Evolutionary conservation across 2,329 filamentous ascomycete genomes (phyloP).

Genomic region (Diaporthe citriasiana): DNA sequence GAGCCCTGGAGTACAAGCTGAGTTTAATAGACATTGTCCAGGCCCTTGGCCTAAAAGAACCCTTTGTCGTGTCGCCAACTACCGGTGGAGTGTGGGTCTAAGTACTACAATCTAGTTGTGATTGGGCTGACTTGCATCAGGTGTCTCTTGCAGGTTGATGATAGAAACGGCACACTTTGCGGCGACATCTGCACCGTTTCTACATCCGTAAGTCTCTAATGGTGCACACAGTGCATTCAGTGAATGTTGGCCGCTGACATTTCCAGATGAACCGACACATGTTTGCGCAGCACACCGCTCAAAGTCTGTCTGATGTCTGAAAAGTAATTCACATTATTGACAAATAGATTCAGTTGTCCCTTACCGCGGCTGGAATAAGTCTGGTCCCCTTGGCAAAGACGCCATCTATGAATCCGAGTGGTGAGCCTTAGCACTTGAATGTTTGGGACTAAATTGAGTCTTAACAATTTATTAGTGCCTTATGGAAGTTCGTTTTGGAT

Average conservation of each 20-base stretch:
- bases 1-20: neutral
- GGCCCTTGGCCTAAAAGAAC: neutral
- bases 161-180: neutral
- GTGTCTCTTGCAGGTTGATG: neutral
- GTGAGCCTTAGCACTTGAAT: neutral
- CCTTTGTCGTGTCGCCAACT: neutral
- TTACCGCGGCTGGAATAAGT: neutral
- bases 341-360: neutral
- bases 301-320: neutral
- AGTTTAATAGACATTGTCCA: neutral
- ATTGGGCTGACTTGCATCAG: neutral
- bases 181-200: neutral
- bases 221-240: no score
- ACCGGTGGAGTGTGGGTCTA: neutral
- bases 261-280: slow-evolving; percentile 2
- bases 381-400: neutral
- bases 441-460: fast-evolving
- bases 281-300: neutral
- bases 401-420: neutral
- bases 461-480: neutral
- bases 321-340: neutral
- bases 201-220: neutral
- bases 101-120: no score
- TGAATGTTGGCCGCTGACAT: neutral
- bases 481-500: neutral